Conservation (phyloP, 169 alveolate genomes). For the Cryptosporidium meleagridis region DNA sequence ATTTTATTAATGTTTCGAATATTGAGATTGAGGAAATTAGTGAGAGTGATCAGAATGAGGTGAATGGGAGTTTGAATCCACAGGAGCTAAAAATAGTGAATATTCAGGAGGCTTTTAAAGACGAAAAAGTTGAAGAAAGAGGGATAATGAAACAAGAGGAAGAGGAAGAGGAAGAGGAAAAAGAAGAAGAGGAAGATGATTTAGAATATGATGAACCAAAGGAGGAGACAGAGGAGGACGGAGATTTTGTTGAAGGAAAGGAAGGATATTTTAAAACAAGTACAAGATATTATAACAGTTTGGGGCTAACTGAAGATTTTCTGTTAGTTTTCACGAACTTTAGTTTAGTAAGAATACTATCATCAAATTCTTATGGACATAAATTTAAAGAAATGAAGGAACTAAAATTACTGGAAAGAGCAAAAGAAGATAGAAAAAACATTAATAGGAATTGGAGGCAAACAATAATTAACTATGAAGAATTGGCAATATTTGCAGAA, state of each 20-base stretch:
- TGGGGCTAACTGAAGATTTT: constrained; percentile 7
- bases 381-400: neutral
- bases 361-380: neutral
- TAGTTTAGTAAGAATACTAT: neutral
- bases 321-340: neutral
- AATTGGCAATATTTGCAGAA: neutral
- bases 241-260: neutral
- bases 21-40: neutral
- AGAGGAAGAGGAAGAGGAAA: neutral
- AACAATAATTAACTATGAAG: neutral
- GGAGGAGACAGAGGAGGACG: neutral
- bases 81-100: neutral
- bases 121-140: neutral
- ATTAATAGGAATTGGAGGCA: neutral
- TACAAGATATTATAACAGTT: neutral
- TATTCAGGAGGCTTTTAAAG: neutral
- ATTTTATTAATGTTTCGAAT: neutral
- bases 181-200: neutral
- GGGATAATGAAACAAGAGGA: no score
- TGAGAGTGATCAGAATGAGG: neutral
- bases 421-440: neutral
- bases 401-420: neutral
- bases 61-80: no score
- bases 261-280: neutral
- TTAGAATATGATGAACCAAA: neutral